Conservation (phyloP, 2,329 filamentous ascomycete genomes). For the Byssoonygena ceratinophila region DNA sequence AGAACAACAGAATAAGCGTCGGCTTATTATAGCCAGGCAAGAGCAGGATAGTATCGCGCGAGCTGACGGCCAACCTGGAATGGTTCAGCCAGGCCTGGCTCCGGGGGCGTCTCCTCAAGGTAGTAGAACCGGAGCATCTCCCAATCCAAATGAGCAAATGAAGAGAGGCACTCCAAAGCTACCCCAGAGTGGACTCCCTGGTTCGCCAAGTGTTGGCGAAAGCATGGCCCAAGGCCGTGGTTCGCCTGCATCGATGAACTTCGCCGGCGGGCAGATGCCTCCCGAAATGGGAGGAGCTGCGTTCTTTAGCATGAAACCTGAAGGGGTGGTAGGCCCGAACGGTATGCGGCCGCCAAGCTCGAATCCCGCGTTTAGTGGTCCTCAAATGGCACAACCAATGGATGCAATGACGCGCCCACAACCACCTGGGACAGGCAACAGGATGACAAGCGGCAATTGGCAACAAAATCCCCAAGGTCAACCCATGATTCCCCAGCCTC, state of each 20-base stretch:
- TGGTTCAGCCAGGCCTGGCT: constrained; percentile 32
- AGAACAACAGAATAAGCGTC: constrained; percentile 59
- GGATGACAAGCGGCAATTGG: constrained; percentile 36
- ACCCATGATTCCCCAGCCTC: constrained; percentile 38
- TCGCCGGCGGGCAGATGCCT: constrained; percentile 44
- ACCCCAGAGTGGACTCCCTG: constrained; percentile 45
- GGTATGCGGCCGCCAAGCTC: constrained; percentile 52
- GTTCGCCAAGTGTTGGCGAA: constrained; percentile 48
- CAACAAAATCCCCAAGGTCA: constrained; percentile 32
- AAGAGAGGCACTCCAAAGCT: constrained; percentile 53
- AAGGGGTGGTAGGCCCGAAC: constrained; percentile 33
- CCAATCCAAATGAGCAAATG: constrained; percentile 53
- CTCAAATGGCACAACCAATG: constrained; percentile 38
- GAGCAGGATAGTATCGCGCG: constrained; percentile 54
- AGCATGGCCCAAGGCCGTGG: constrained; percentile 46
- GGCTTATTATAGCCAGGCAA: constrained; percentile 55
- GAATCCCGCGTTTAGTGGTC: constrained; percentile 39
- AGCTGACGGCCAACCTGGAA: constrained; percentile 39
- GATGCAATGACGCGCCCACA: constrained; percentile 25
- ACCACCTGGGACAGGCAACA: constrained; percentile 27
- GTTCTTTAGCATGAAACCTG: constrained; percentile 36
- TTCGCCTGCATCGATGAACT: constrained; percentile 50
- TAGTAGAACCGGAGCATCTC: constrained; percentile 48
- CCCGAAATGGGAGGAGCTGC: constrained; percentile 33
- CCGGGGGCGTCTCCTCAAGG: constrained; percentile 49